These are phyloP conservation scores for Aspergillus uvarum DNA, from an alignment of 2,329 filamentous ascomycete species.

Conservation along the genomic window DNA sequence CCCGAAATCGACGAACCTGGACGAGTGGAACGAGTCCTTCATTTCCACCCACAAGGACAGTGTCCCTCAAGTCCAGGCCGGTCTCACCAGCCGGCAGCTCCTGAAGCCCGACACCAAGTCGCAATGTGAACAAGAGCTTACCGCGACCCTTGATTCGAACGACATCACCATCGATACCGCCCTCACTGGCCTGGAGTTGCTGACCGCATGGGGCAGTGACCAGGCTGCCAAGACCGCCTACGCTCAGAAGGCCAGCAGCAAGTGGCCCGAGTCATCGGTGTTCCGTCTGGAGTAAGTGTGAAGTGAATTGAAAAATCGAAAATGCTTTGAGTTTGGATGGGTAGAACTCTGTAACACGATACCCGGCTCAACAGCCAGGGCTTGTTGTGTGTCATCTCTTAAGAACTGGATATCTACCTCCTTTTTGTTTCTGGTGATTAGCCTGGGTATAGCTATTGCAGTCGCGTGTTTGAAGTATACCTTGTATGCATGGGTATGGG, in stretches of 20 bases:
- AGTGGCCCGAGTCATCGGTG: conserved; percentile 42
- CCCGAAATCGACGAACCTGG: conserved; percentile 56
- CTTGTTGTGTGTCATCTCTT: background rate
- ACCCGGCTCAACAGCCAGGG: background rate
- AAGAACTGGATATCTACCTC: background rate
- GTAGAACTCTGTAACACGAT: background rate
- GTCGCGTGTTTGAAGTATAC: background rate
- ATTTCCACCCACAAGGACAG: conserved; percentile 62
- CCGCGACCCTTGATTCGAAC: conserved; percentile 56
- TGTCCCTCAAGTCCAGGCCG: conserved; percentile 62
- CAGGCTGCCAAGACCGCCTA: conserved; percentile 53
- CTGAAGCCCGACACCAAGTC: conserved; percentile 58
- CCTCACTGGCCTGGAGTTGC: conserved; percentile 51
- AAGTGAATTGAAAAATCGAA: too few relatives aligned
- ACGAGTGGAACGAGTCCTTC: conserved; percentile 67
- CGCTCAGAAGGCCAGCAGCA: conserved; percentile 38
- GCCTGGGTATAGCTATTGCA: background rate
- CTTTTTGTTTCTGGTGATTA: background rate
- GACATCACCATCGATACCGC: conserved; percentile 58
- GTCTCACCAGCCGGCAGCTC: conserved; percentile 58
- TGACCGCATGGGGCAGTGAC: conserved; percentile 54
- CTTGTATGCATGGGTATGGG: background rate
- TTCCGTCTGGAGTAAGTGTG: conserved; percentile 31
- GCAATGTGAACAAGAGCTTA: conserved; percentile 62
- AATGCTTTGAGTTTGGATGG: background rate